Evolutionary conservation across 129 eudicot species (phyloP).

Genomic region (Glebionis coronaria): DNA sequence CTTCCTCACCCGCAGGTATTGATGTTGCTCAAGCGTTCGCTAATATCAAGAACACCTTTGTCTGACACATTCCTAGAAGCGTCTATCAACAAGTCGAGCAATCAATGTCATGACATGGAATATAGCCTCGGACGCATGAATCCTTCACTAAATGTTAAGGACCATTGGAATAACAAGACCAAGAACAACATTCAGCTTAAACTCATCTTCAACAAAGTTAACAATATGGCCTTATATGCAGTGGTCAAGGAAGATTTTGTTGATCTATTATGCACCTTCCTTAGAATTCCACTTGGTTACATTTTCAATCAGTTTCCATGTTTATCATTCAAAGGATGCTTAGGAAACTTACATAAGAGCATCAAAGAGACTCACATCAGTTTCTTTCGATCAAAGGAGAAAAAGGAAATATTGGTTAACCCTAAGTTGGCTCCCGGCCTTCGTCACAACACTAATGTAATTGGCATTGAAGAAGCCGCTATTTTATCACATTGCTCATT

Average conservation of each 20-base stretch:
- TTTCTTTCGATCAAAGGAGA: slow-evolving; percentile 1
- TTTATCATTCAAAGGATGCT: slow-evolving; percentile 7
- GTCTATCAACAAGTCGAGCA: slow-evolving; percentile 6
- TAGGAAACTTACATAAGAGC: slow-evolving; percentile 24
- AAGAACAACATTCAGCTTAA: slow-evolving; percentile 4
- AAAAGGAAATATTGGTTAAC: slow-evolving; percentile 14
- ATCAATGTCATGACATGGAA: slow-evolving; percentile 7
- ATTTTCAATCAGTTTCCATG: slow-evolving; percentile 19
- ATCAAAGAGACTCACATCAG: neutral
- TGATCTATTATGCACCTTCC: slow-evolving; percentile 11
- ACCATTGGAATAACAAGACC: neutral
- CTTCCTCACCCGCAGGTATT: slow-evolving; percentile 18
- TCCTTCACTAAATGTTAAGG: slow-evolving; percentile 1
- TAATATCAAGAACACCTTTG: slow-evolving; percentile 25
- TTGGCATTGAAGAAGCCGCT: slow-evolving; percentile 11
- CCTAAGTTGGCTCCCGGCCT: slow-evolving; percentile 18
- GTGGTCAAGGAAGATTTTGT: slow-evolving; percentile 16
- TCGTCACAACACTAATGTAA: neutral
- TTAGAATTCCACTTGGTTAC: slow-evolving; percentile 19
- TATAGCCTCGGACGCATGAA: slow-evolving; percentile 9
- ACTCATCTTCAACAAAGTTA: slow-evolving; percentile 21
- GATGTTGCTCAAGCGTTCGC: slow-evolving; percentile 27
- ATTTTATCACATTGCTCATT: neutral
- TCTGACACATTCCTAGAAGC: slow-evolving; percentile 22
- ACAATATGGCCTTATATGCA: slow-evolving; percentile 12